phyloP scores from a whole-genome alignment of 2,329 filamentous ascomycete genomes.

The Magnaporthales sp. region DNA sequence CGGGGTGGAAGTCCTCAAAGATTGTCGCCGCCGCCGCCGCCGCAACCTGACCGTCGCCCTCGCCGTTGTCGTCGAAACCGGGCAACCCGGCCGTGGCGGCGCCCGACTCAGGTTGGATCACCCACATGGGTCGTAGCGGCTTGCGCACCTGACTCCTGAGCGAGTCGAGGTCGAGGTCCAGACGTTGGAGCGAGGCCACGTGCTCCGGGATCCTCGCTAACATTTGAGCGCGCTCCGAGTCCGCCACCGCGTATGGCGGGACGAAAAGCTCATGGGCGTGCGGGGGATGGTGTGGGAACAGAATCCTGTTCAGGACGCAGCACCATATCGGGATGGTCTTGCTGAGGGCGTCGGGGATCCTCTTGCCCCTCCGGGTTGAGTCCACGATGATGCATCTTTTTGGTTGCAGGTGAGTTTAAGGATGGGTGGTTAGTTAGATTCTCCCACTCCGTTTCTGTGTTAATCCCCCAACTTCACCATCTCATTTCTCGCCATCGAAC shows the following conservation, averaged over 20 bases:
- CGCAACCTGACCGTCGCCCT: too few species aligned
- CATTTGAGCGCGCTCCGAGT: slow-evolving; percentile 75
- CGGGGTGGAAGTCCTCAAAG: slow-evolving; percentile 54
- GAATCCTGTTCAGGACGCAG: slow-evolving; percentile 67
- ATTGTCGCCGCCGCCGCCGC: slow-evolving; percentile 15
- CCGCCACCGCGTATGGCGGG: slow-evolving; percentile 62
- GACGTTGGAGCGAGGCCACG: slow-evolving; percentile 36
- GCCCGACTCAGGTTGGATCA: slow-evolving; percentile 47
- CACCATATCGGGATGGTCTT: slow-evolving; percentile 96
- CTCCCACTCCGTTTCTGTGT: background rate
- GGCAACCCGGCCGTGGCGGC: slow-evolving; percentile 24
- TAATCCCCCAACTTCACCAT: background rate
- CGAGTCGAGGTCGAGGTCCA: slow-evolving; percentile 48
- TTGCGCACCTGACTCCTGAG: slow-evolving; percentile 53
- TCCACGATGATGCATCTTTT: slow-evolving; percentile 74
- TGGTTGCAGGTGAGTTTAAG: background rate
- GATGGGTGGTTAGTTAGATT: background rate
- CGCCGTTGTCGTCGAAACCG: slow-evolving; percentile 5
- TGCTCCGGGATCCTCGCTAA: slow-evolving; percentile 49
- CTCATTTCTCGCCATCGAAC: background rate
- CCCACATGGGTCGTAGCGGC: slow-evolving; percentile 71
- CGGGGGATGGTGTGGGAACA: slow-evolving; percentile 51
- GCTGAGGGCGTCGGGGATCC: slow-evolving; percentile 88
- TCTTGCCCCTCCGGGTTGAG: slow-evolving; percentile 84
- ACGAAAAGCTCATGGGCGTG: slow-evolving; percentile 51